Evolutionary conservation across 1,139 yeast species (phyloP), one percentile per base, ranked within the genome.

Genomic region (Debaryomycetaceae sp.): DNA sequence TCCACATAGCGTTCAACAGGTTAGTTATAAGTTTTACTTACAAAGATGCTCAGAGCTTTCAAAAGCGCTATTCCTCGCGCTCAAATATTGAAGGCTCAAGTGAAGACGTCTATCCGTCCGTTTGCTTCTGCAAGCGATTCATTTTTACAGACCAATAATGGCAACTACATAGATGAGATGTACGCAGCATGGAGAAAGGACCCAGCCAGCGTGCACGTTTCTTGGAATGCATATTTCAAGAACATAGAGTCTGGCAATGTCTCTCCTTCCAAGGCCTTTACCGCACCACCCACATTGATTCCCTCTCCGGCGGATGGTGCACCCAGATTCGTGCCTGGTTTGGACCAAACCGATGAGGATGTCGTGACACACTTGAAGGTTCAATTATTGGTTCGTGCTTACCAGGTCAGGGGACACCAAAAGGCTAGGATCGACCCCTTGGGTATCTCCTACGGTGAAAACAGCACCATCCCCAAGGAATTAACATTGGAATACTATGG

Each of bases 341-440:
- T 70, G 22, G 53, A 60, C 30, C 63, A 69, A 16, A 56, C 59
- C 40, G 56, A 71, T 45, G 81, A 79, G 56, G 89, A 84, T 52
- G 89, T 92, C 40, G 78, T 87, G 51, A 78, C 88, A 47, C 98
- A 94, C 65, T 79, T 92, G 75, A 94, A 92, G 67, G 95, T 89
- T 17, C 99, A 92, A 75, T 79, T 92, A 54, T 76, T 92, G 56
- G 98, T 94, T 46, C 87, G 99, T 65, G 98, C 98, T 34, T 94
- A 91, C 70, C 98, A 92, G 72, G 98, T 92, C 40, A 83, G 98
- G 67, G 99, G 98, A 50, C 98, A 92, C 65, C 87, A 83, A 64
- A 88, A 87, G 71, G 97, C 98, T 37, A 85, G 83, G 58, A 84
- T 91, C 46, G 99, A 92, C 66, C 99, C 99, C 14, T 74, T 92